Conservation (phyloP, 208 protist genomes). For the Leishmania arabica region DNA sequence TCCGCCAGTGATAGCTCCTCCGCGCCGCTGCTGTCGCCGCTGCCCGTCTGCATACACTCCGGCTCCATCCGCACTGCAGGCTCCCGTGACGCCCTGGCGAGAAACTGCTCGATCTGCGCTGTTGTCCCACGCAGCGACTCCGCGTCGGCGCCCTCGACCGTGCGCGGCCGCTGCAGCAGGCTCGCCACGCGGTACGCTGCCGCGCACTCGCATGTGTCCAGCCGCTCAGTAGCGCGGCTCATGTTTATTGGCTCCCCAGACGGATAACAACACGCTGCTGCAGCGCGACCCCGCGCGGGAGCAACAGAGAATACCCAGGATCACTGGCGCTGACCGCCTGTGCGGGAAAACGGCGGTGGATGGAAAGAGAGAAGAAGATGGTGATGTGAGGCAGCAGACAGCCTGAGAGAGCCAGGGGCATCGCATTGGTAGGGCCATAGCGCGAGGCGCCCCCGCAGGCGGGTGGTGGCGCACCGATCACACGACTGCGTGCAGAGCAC, state of each 20-base stretch:
- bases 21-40: background rate
- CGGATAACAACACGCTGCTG: constrained; percentile 9
- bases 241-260: background rate
- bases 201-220: constrained; percentile 15
- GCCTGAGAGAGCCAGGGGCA: background rate
- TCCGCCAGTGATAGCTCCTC: background rate
- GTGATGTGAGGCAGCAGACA: background rate
- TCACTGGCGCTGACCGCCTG: background rate
- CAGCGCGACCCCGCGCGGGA: background rate
- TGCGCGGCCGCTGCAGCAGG: constrained; percentile 27
- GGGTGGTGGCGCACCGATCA: background rate
- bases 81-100: constrained; percentile 40
- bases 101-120: constrained; percentile 58
- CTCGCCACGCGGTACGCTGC: constrained; percentile 36
- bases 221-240: constrained; percentile 8
- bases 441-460: background rate
- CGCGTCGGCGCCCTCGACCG: constrained; percentile 7
- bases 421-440: background rate
- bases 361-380: background rate
- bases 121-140: constrained; percentile 47
- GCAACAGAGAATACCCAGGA: constrained; percentile 15
- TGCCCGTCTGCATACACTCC: constrained; percentile 7
- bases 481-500: background rate
- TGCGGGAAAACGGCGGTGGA: background rate
- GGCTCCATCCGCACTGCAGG: constrained; percentile 68